These are phyloP conservation scores for Thalassiosira allenii DNA, from an alignment of 352 stramenopile species.

Conservation along the genomic window DNA sequence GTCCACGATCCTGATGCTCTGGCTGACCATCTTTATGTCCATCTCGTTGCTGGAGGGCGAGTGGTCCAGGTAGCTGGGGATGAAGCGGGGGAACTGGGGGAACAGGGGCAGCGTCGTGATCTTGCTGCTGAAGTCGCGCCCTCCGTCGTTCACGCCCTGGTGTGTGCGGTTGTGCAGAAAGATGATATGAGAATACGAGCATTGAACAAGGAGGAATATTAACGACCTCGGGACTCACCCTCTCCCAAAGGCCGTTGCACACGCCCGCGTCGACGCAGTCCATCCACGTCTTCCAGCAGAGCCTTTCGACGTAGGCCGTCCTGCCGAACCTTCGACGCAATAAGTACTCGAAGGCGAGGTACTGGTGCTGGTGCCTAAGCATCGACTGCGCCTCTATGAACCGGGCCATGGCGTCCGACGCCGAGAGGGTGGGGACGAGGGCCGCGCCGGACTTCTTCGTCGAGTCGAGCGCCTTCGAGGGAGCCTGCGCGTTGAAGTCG, in stretches of 20 bases:
- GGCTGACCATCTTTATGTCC: conserved; percentile 55
- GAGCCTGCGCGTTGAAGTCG: conserved; percentile 39
- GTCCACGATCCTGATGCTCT: conserved; percentile 84
- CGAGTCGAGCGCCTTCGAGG: conserved; percentile 2
- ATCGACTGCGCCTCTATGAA: conserved; percentile 82
- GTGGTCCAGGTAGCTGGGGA: conserved; percentile 86
- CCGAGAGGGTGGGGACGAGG: conserved; percentile 30
- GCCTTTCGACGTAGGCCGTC: conserved; percentile 72
- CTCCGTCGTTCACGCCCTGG: conserved; percentile 63
- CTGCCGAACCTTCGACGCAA: conserved; percentile 69
- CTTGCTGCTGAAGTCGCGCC: conserved; percentile 80
- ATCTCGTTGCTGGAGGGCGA: conserved; percentile 51
- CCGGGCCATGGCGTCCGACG: conserved; percentile 81
- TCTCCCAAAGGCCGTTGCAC: conserved; percentile 61
- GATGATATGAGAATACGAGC: too few relatives aligned
- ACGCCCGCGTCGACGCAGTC: conserved; percentile 50
- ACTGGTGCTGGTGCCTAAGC: conserved; percentile 71
- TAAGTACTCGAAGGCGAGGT: conserved; percentile 77
- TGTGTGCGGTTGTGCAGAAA: too few relatives aligned
- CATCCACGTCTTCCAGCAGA: conserved; percentile 82
- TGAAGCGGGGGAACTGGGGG: conserved; percentile 83
- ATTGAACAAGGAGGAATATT: too few relatives aligned
- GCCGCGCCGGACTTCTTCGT: conserved; percentile 10
- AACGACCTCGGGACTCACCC: conserved; percentile 38
- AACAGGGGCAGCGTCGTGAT: conserved; percentile 77